These are phyloP conservation scores for Psilocybe cyanescens DNA, from an alignment of 768 basidiomycete genomes.

Conservation along the genomic window DNA sequence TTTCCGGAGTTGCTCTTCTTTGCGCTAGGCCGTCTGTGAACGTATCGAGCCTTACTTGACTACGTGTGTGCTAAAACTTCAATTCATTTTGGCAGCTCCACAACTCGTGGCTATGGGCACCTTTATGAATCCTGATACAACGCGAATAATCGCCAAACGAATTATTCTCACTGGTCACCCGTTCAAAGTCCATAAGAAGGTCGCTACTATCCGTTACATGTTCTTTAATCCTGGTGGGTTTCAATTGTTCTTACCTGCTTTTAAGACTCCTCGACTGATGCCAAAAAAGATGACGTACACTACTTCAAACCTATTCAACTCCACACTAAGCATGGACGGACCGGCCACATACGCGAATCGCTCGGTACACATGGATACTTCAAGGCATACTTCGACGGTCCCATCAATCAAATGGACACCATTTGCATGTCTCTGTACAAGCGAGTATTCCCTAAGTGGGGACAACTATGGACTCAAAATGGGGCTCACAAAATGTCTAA, in stretches of 20 bases:
- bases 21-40: neutral
- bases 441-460: constrained; percentile 91
- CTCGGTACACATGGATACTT: constrained; percentile 98
- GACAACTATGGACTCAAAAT: constrained; percentile 50
- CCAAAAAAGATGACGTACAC: constrained; percentile 71
- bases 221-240: constrained; percentile 86
- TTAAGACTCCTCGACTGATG: constrained; percentile 13
- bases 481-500: constrained; percentile 5
- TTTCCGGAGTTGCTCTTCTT: constrained; percentile 1
- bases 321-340: constrained; percentile 88
- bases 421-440: constrained; percentile 97
- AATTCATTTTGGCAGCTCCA: constrained; percentile 51
- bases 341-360: constrained; percentile 88
- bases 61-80: constrained; percentile 1
- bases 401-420: constrained; percentile 95
- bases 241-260: constrained; percentile 6
- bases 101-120: constrained; percentile 89
- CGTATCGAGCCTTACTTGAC: neutral
- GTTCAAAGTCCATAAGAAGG: constrained; percentile 96
- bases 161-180: constrained; percentile 95
- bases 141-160: constrained; percentile 91
- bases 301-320: constrained; percentile 95
- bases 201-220: constrained; percentile 97
- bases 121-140: constrained; percentile 88
- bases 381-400: constrained; percentile 95